Evolutionary conservation across 164 flowering plant genomes (phyloP).

Genomic region (Magnolia officinalis): DNA sequence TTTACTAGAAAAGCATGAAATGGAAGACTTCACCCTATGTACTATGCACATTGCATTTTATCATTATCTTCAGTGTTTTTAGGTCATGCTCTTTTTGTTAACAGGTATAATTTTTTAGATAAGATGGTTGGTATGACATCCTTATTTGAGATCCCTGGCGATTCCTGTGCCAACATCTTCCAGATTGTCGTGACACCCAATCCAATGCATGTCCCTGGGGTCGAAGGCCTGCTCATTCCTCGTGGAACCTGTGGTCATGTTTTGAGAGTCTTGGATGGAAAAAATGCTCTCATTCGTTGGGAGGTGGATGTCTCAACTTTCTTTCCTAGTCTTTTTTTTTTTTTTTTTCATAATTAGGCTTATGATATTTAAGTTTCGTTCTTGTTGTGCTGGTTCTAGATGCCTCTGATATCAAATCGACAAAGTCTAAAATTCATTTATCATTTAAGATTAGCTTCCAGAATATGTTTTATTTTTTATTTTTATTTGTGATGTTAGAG

Average conservation of each 20-base stretch:
- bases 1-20: background rate
- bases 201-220: conserved; percentile 64
- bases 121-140: conserved; percentile 76
- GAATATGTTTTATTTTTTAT: too few species aligned
- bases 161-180: conserved; percentile 30
- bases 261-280: conserved; percentile 52
- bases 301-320: conserved; percentile 48
- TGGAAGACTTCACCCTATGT: background rate
- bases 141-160: conserved; percentile 48
- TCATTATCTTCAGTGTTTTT: background rate
- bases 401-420: too few species aligned
- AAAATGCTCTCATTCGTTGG: conserved; percentile 82
- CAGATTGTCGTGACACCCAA: conserved; percentile 50
- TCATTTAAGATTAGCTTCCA: too few species aligned
- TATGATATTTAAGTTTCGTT: too few species aligned
- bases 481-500: too few species aligned
- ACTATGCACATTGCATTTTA: background rate
- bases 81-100: conserved; percentile 10
- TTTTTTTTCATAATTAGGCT: too few species aligned
- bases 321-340: background rate
- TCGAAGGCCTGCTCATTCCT: conserved; percentile 76
- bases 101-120: conserved; percentile 81
- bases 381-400: too few species aligned
- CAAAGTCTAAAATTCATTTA: too few species aligned
- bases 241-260: conserved; percentile 67